Percentiles rank a stretch among this genome's conserved stretches.
These are phyloP conservation scores for Colletotrichum sp. DNA, from an alignment of 2,329 filamentous ascomycete genomes.

Conservation along the genomic window DNA sequence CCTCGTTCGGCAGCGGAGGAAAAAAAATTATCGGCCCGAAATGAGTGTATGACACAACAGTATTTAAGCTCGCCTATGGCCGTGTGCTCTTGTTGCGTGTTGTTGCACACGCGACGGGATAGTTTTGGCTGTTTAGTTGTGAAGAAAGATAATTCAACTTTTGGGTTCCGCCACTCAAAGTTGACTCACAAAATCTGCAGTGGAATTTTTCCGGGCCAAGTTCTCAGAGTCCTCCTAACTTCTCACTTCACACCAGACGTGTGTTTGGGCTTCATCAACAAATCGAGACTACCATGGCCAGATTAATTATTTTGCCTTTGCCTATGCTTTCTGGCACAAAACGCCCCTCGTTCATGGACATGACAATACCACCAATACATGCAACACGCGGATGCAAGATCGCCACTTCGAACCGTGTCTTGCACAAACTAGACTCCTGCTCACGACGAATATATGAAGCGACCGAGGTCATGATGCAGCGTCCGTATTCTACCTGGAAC, in stretches of 20 bases:
- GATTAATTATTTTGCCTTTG: neutral
- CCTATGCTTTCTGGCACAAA: neutral
- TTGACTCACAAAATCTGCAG: conserved; percentile 2
- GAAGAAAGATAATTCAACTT: neutral
- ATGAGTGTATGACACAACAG: neutral
- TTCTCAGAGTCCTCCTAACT: neutral
- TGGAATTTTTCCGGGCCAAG: neutral
- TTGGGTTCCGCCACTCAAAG: conserved; percentile 4
- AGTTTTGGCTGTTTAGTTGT: neutral
- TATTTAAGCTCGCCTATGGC: neutral
- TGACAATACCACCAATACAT: neutral
- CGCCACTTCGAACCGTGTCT: neutral
- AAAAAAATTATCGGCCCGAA: neutral
- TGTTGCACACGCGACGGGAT: neutral
- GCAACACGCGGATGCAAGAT: neutral
- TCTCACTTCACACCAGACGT: neutral
- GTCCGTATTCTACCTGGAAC: neutral
- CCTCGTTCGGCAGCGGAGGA: neutral
- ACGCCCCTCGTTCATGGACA: neutral
- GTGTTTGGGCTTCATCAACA: neutral
- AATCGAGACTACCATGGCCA: neutral
- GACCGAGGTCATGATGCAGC: neutral
- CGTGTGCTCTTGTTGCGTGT: neutral
- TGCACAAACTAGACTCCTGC: neutral
- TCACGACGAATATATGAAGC: neutral